Conservation (phyloP, 2,329 filamentous ascomycete genomes). For the Talaromyces verruculosus region DNA sequence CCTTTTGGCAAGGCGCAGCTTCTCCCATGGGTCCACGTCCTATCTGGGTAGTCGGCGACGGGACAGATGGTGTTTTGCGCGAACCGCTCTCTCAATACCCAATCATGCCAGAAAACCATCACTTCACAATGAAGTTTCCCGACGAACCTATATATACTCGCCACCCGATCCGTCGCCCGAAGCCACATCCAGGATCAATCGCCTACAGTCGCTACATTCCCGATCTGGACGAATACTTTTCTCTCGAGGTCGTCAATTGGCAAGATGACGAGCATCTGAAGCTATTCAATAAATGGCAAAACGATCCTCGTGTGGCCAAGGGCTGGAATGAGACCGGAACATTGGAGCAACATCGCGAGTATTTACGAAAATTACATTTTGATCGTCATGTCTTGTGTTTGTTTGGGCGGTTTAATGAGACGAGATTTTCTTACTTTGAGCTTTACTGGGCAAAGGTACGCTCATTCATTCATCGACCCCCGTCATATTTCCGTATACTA, state of each 20-base stretch:
- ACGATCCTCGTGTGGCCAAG: slow-evolving; percentile 23
- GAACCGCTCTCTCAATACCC: slow-evolving; percentile 13
- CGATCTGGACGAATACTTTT: slow-evolving; percentile 21
- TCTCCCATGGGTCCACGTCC: slow-evolving; percentile 22
- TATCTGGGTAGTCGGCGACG: slow-evolving; percentile 23
- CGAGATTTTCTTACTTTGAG: slow-evolving; percentile 16
- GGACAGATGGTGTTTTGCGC: slow-evolving; percentile 23
- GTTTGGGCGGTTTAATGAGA: slow-evolving; percentile 21
- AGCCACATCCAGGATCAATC: slow-evolving; percentile 21
- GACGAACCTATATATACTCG: slow-evolving; percentile 19
- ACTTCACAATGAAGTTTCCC: slow-evolving; percentile 23
- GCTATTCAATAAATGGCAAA: slow-evolving; percentile 23
- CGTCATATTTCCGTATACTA: neutral
- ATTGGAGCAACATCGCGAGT: slow-evolving; percentile 22
- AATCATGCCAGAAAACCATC: slow-evolving; percentile 21
- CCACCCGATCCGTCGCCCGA: slow-evolving; percentile 20
- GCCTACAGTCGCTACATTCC: slow-evolving; percentile 24
- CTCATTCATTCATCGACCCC: neutral
- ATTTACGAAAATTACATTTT: slow-evolving; percentile 21
- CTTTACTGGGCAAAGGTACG: slow-evolving; percentile 23
- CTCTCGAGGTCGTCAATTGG: slow-evolving; percentile 20
- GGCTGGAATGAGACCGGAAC: slow-evolving; percentile 24
- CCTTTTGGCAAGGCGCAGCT: slow-evolving; percentile 24
- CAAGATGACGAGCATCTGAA: slow-evolving; percentile 20
- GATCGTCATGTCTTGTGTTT: slow-evolving; percentile 22